phyloP scores from a whole-genome alignment of 2,329 filamentous ascomycete species.

The Colletotrichum euphorbiae region DNA sequence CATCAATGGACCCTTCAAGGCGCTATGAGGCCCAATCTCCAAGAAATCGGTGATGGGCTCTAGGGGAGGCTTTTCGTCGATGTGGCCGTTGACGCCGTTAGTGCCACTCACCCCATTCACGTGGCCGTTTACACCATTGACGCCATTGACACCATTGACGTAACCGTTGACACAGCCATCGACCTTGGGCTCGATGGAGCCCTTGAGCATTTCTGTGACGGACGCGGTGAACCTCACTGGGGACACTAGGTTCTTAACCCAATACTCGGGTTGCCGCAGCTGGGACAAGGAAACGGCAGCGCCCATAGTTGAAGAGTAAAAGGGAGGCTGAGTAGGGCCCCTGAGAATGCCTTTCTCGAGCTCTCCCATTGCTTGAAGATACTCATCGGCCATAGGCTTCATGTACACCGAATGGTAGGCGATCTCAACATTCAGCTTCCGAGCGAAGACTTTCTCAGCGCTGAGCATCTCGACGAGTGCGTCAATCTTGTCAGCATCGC shows the following conservation, averaged over 20 bases:
- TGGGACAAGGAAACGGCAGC: background rate
- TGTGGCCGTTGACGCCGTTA: background rate
- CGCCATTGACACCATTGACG: slow-evolving; percentile 1
- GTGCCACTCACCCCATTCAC: background rate
- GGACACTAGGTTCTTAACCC: slow-evolving; percentile 57
- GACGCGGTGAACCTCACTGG: slow-evolving; percentile 58
- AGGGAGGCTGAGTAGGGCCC: slow-evolving; percentile 17
- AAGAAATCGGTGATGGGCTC: slow-evolving; percentile 50
- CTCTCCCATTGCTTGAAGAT: slow-evolving; percentile 42
- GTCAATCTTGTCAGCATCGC: slow-evolving; percentile 42
- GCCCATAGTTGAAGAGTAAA: slow-evolving; percentile 35
- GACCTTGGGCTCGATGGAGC: background rate
- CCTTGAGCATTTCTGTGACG: slow-evolving; percentile 47
- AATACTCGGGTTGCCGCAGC: slow-evolving; percentile 50
- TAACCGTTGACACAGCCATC: slow-evolving; percentile 12
- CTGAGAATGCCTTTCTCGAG: slow-evolving; percentile 8
- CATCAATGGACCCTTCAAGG: slow-evolving; percentile 59
- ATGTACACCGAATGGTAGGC: slow-evolving; percentile 68
- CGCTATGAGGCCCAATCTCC: slow-evolving; percentile 63
- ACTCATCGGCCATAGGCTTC: slow-evolving; percentile 53
- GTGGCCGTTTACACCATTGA: background rate
- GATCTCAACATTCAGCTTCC: slow-evolving; percentile 60
- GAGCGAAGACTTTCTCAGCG: slow-evolving; percentile 55
- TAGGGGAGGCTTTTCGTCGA: background rate
- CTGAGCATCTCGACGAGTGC: slow-evolving; percentile 48